These are phyloP conservation scores for Podila epigama DNA, from an alignment of 192 early-diverging fungal genomes.

Conservation along the genomic window DNA sequence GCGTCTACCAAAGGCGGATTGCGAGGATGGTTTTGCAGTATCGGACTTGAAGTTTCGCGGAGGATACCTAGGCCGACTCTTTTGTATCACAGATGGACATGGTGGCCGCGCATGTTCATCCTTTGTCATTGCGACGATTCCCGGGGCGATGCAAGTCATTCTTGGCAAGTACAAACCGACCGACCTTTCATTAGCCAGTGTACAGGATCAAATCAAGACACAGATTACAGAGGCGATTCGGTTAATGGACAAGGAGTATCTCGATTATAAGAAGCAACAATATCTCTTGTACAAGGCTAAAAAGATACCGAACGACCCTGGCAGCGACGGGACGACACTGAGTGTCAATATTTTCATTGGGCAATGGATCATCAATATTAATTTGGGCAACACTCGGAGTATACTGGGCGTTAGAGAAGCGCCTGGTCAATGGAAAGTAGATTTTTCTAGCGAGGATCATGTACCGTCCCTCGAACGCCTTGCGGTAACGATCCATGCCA, in stretches of 20 bases:
- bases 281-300: slow-evolving; percentile 41
- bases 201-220: slow-evolving; percentile 52
- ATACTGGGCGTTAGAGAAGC: slow-evolving; percentile 46
- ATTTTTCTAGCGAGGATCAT: slow-evolving; percentile 63
- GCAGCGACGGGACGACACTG: slow-evolving; percentile 62
- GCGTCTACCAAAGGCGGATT: slow-evolving; percentile 57
- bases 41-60: slow-evolving; percentile 49
- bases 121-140: slow-evolving; percentile 58
- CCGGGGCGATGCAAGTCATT: slow-evolving; percentile 53
- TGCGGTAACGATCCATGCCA: slow-evolving; percentile 59
- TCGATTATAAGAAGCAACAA: slow-evolving; percentile 58
- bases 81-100: slow-evolving; percentile 66
- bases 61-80: slow-evolving; percentile 54
- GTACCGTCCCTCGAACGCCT: slow-evolving; percentile 64
- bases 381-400: slow-evolving; percentile 65
- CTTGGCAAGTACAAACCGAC: slow-evolving; percentile 44
- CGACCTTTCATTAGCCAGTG: slow-evolving; percentile 36
- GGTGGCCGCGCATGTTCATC: slow-evolving; percentile 63
- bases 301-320: slow-evolving; percentile 43
- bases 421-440: slow-evolving; percentile 57
- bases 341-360: slow-evolving; percentile 62
- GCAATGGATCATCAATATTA: slow-evolving; percentile 62
- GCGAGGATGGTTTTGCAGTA: slow-evolving; percentile 63
- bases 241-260: slow-evolving; percentile 58
- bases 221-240: slow-evolving; percentile 54